phyloP scores from a whole-genome alignment of 2,329 filamentous ascomycete genomes.

The Daldinia sp. region DNA sequence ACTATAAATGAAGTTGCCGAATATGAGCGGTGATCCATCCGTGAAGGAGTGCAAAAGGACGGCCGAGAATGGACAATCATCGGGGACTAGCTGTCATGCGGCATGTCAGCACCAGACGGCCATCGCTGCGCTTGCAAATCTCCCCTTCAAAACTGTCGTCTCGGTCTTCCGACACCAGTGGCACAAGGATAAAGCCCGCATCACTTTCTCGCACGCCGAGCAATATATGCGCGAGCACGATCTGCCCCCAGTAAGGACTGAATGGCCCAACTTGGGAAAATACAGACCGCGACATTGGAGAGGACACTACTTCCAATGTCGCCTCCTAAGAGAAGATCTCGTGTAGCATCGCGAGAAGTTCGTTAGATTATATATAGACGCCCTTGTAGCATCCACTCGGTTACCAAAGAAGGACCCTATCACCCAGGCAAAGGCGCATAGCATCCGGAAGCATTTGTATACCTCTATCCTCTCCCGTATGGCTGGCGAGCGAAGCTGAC shows the following conservation, averaged over 20 bases:
- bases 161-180: conserved; percentile 40
- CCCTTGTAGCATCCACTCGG: conserved; percentile 27
- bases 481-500: conserved; percentile 4
- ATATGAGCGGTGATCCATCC: conserved; percentile 25
- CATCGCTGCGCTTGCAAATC: conserved; percentile 34
- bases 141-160: conserved; percentile 38
- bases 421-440: not conserved
- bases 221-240: conserved; percentile 34
- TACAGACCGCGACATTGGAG: conserved; percentile 25
- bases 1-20: not conserved
- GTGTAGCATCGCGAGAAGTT: conserved; percentile 35
- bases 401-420: conserved; percentile 27
- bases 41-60: conserved; percentile 26
- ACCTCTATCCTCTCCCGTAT: not conserved
- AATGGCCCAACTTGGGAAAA: conserved; percentile 26
- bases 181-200: conserved; percentile 39
- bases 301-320: conserved; percentile 23
- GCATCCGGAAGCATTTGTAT: conserved; percentile 24
- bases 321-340: conserved; percentile 23
- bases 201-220: conserved; percentile 41
- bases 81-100: not conserved
- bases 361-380: conserved; percentile 25
- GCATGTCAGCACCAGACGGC: conserved; percentile 35
- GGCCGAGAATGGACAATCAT: conserved; percentile 10
- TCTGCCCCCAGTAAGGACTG: conserved; percentile 9